Evolutionary conservation across 2,329 filamentous ascomycete genomes (phyloP).

Genomic region (Ophiostoma sp.): DNA sequence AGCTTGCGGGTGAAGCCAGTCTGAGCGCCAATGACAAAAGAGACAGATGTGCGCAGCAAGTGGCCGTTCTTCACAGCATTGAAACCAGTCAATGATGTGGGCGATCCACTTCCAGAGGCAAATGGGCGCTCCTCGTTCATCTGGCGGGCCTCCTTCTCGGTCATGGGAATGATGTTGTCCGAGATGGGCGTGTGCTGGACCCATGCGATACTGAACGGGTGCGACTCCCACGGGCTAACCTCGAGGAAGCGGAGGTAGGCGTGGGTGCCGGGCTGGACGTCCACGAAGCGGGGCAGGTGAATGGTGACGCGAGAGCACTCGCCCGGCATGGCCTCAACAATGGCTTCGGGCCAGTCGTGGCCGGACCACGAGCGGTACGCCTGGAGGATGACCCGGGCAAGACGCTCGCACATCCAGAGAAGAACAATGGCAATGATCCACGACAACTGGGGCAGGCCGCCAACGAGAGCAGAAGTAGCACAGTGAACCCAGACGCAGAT

Average conservation of each 20-base stretch:
- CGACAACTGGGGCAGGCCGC: conserved; percentile 63
- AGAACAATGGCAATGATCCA: conserved; percentile 69
- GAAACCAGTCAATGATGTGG: conserved; percentile 21
- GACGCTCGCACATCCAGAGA: conserved; percentile 69
- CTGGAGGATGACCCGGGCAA: conserved; percentile 56
- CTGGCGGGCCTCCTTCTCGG: conserved; percentile 38
- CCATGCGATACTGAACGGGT: conserved; percentile 77
- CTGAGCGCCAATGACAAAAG: conserved; percentile 80
- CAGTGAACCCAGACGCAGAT: conserved; percentile 75
- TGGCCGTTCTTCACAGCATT: conserved; percentile 33
- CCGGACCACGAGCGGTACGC: conserved; percentile 61
- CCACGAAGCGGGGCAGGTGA: conserved; percentile 60
- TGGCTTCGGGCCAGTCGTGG: conserved; percentile 57
- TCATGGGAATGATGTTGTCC: conserved; percentile 36
- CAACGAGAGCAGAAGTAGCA: conserved; percentile 56
- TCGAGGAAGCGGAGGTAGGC: conserved; percentile 67
- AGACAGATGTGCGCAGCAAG: conserved; percentile 53
- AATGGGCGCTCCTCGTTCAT: conserved; percentile 20
- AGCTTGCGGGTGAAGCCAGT: conserved; percentile 83
- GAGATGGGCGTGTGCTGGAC: conserved; percentile 49
- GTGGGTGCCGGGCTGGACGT: conserved; percentile 65
- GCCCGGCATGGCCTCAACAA: conserved; percentile 62
- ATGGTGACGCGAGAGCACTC: conserved; percentile 67
- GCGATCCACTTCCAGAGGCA: not conserved
- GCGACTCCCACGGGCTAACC: conserved; percentile 64